phyloP scores from a whole-genome alignment of 2,329 filamentous ascomycete species.

The Verticillium zaregamsianum region DNA sequence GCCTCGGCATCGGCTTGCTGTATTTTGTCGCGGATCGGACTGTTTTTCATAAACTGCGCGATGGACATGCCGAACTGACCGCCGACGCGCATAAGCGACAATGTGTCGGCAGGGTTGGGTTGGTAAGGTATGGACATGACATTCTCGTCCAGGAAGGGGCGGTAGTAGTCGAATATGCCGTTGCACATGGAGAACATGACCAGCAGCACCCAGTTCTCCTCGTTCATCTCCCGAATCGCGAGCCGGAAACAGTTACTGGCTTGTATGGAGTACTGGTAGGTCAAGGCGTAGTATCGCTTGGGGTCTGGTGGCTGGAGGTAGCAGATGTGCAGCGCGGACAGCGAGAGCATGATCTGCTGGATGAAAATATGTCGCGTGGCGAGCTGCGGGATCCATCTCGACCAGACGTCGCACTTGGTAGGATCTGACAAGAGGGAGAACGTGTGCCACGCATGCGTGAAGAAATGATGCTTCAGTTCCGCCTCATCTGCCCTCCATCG shows the following conservation, averaged over 20 bases:
- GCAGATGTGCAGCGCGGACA: conserved; percentile 12
- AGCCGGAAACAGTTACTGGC: conserved; percentile 13
- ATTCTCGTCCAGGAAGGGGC: conserved; percentile 11
- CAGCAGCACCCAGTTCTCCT: conserved; percentile 12
- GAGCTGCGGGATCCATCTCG: conserved; percentile 11
- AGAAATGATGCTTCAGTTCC: conserved; percentile 13
- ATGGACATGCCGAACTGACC: conserved; percentile 10
- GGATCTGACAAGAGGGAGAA: conserved; percentile 10
- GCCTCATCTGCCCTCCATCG: conserved; percentile 12
- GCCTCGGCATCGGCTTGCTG: conserved; percentile 8
- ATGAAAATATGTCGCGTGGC: conserved; percentile 11
- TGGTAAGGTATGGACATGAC: conserved; percentile 6
- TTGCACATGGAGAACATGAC: conserved; percentile 12
- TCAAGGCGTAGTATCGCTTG: conserved; percentile 13
- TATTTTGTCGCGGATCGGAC: conserved; percentile 9
- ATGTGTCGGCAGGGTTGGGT: conserved; percentile 8
- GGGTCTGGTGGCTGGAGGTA: conserved; percentile 10
- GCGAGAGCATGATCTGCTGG: conserved; percentile 12
- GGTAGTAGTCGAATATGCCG: conserved; percentile 12
- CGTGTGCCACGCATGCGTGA: conserved; percentile 13
- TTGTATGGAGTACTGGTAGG: conserved; percentile 11
- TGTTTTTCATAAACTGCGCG: conserved; percentile 7
- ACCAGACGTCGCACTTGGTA: conserved; percentile 13
- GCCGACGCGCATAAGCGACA: conserved; percentile 9
- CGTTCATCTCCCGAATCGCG: conserved; percentile 9